A percentile compares a stretch with the other conserved stretches of the same genome.
Conservation (phyloP, 768 basidiomycete genomes). For the Ramaria sp. region DNA sequence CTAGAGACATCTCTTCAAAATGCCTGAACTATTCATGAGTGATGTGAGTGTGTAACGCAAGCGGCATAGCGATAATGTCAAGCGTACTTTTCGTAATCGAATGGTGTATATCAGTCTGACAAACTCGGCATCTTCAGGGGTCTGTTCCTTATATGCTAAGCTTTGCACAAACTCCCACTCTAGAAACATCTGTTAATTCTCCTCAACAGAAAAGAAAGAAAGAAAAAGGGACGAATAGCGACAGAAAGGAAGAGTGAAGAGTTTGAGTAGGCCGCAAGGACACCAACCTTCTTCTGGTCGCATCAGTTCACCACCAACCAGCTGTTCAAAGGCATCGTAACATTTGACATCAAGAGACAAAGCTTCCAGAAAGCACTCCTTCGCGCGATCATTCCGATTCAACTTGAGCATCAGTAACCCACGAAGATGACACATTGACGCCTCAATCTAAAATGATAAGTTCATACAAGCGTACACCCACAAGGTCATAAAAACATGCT, state of each 20-base stretch:
- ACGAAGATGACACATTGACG: conserved; percentile 92
- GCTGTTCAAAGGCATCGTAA: conserved; percentile 88
- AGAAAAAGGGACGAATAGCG: conserved; percentile 3
- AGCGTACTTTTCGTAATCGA: conserved; percentile 64
- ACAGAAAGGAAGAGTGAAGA: too few relatives aligned
- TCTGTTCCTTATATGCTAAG: conserved; percentile 73
- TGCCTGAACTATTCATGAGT: conserved; percentile 49
- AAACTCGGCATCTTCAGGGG: conserved; percentile 82
- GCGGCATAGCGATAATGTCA: not conserved
- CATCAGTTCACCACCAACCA: conserved; percentile 93
- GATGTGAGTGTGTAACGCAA: not conserved
- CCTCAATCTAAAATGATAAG: conserved; percentile 60
- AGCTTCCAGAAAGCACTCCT: conserved; percentile 93
- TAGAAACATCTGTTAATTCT: conserved; percentile 20
- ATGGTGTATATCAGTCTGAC: conserved; percentile 88
- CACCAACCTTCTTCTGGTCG: conserved; percentile 76
- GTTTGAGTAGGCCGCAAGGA: not conserved
- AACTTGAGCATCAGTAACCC: conserved; percentile 91
- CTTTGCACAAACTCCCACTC: conserved; percentile 95
- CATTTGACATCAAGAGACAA: conserved; percentile 92
- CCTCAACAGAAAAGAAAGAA: not conserved
- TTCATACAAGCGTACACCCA: conserved; percentile 1
- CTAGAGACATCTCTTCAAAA: conserved; percentile 67
- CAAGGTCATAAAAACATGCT: conserved; percentile 7
- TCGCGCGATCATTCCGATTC: conserved; percentile 83